phyloP scores from a whole-genome alignment of 2,329 filamentous ascomycete species.

The Cercospora sp. region DNA sequence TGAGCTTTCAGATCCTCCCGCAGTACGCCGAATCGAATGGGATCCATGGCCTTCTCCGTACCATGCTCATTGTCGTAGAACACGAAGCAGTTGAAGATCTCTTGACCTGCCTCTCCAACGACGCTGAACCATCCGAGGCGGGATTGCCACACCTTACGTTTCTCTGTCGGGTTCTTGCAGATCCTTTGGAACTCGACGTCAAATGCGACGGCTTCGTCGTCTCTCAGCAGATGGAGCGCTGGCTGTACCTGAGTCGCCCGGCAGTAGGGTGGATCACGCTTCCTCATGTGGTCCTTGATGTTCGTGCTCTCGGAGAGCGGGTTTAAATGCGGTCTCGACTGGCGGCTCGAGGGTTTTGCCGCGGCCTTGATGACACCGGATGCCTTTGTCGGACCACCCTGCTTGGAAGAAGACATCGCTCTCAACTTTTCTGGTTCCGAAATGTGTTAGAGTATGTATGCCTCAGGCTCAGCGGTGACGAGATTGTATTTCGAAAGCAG shows the following conservation, averaged over 20 bases:
- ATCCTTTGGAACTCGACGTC: background rate
- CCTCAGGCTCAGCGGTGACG: background rate
- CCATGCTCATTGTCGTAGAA: conserved; percentile 1
- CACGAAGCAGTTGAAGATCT: conserved; percentile 16
- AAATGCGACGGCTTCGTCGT: background rate
- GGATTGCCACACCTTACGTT: background rate
- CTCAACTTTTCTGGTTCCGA: background rate
- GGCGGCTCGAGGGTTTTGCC: background rate
- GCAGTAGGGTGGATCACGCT: background rate
- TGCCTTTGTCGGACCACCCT: background rate
- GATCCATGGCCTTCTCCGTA: background rate
- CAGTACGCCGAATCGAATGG: background rate
- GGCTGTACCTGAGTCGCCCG: background rate
- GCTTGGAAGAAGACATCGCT: background rate
- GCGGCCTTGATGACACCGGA: background rate
- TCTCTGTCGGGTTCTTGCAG: background rate
- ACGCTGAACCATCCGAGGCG: background rate
- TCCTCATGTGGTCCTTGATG: background rate
- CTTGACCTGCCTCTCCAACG: background rate
- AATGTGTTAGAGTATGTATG: background rate
- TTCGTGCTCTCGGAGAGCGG: background rate
- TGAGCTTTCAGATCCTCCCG: background rate
- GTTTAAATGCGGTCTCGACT: background rate
- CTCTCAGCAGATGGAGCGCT: background rate
- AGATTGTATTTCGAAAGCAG: background rate